Percentiles rank a stretch among this genome's conserved stretches.
These are phyloP conservation scores for Colletotrichum navitas DNA, from an alignment of 2,329 filamentous ascomycete genomes.

Conservation along the genomic window DNA sequence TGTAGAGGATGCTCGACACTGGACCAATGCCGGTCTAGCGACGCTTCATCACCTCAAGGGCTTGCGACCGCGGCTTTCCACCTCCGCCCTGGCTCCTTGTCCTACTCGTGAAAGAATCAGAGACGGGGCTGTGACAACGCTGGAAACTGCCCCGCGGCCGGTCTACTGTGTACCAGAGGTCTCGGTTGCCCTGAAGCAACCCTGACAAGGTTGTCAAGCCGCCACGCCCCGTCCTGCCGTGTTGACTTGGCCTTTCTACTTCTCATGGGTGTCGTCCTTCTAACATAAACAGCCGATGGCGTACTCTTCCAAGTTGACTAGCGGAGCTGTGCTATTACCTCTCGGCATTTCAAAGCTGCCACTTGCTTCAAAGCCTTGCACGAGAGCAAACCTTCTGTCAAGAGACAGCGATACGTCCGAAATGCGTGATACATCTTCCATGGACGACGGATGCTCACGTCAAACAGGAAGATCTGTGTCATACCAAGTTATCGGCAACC, in stretches of 20 bases:
- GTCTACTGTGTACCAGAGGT: slow-evolving; percentile 16
- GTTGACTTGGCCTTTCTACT: background rate
- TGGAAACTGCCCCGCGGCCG: slow-evolving; percentile 19
- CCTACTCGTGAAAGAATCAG: background rate
- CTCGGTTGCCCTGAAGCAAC: background rate
- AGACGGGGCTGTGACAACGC: slow-evolving; percentile 17
- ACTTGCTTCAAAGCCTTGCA: background rate
- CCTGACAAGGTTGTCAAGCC: slow-evolving; percentile 8
- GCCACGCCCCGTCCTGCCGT: slow-evolving; percentile 1
- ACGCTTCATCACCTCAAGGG: slow-evolving; percentile 7
- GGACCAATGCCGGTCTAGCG: slow-evolving; percentile 12
- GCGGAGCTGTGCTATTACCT: background rate
- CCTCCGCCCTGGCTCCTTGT: slow-evolving; percentile 20
- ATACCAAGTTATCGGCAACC: too few species aligned
- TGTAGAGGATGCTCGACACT: slow-evolving; percentile 6
- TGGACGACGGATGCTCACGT: background rate
- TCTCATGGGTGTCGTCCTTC: background rate
- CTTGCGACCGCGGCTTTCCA: slow-evolving; percentile 13
- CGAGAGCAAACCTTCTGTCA: background rate
- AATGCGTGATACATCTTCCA: background rate
- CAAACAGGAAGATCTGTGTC: too few species aligned
- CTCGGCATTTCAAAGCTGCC: background rate
- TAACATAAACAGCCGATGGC: background rate
- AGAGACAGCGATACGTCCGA: background rate
- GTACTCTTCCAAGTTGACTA: background rate